Conservation (phyloP, 1,139 yeast species). For the Sugiyamaella novakii region DNA sequence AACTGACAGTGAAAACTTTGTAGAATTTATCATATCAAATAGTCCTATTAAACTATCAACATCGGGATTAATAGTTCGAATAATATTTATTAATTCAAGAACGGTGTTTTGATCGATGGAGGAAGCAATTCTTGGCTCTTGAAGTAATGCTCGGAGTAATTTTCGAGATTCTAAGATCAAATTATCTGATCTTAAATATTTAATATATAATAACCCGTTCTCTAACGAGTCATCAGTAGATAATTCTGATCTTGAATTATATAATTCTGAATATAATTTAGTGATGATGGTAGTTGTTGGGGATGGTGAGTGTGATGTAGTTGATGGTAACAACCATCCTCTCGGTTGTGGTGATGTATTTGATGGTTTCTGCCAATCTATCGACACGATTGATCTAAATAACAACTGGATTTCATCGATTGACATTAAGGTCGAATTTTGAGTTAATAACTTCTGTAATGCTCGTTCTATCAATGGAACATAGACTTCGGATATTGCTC, state of each 20-base stretch:
- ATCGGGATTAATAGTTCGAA: slow-evolving; percentile 24
- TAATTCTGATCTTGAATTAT: slow-evolving; percentile 8
- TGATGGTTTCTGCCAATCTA: neutral
- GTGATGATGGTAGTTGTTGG: slow-evolving; percentile 8
- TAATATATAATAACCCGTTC: slow-evolving; percentile 20
- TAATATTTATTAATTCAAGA: slow-evolving; percentile 11
- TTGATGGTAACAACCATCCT: slow-evolving; percentile 12
- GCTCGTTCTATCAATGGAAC: slow-evolving; percentile 17
- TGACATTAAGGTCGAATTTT: too few relatives aligned
- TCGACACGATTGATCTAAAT: slow-evolving; percentile 9
- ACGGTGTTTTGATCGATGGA: slow-evolving; percentile 21
- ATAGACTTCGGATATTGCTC: slow-evolving; percentile 5
- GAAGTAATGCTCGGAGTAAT: slow-evolving; percentile 27
- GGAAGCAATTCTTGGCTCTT: slow-evolving; percentile 1
- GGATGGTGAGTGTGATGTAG: slow-evolving; percentile 4
- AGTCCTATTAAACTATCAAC: slow-evolving; percentile 19
- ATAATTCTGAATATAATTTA: slow-evolving; percentile 15
- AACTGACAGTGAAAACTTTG: slow-evolving; percentile 12
- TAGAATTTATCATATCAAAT: slow-evolving; percentile 8
- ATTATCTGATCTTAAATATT: slow-evolving; percentile 28
- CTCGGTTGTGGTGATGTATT: neutral
- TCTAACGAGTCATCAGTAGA: slow-evolving; percentile 21
- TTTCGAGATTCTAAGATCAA: slow-evolving; percentile 30
- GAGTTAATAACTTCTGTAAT: slow-evolving; percentile 1
- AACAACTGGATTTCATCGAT: slow-evolving; percentile 12